phyloP scores from a whole-genome alignment of 2,329 filamentous ascomycete species.

The Nigrospora sphaerica region DNA sequence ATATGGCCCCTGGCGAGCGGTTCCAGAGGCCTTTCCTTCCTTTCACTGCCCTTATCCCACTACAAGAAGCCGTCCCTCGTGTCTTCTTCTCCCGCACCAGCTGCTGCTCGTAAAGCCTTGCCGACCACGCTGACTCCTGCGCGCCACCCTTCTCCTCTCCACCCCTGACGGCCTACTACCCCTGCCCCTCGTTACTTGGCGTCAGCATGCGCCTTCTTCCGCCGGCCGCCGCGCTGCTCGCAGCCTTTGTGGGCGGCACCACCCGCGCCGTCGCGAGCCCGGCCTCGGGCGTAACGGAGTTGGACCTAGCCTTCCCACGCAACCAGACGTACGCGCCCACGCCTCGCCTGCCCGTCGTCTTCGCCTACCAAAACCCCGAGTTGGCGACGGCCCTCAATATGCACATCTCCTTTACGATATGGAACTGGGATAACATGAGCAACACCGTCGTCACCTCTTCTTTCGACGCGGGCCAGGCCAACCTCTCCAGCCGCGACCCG shows the following conservation, averaged over 20 bases:
- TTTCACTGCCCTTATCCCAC: neutral
- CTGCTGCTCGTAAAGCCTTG: neutral
- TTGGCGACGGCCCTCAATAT: conserved; percentile 4
- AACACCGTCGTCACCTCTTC: neutral
- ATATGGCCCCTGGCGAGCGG: neutral
- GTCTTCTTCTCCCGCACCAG: neutral
- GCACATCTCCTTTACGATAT: neutral
- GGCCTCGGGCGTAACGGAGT: conserved; percentile 7
- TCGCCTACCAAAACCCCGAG: conserved; percentile 14
- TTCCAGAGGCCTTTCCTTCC: neutral
- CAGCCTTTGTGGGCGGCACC: neutral
- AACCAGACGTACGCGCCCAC: conserved; percentile 16
- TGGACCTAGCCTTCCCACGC: conserved; percentile 18
- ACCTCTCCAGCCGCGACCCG: neutral
- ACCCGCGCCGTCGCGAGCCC: neutral
- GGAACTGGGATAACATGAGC: conserved; percentile 2
- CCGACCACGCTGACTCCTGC: neutral
- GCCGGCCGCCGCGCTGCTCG: neutral
- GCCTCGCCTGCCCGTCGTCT: conserved; percentile 14
- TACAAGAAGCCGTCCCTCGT: neutral
- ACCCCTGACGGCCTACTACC: neutral
- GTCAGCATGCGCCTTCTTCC: neutral
- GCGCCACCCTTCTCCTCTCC: neutral
- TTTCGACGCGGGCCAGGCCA: neutral
- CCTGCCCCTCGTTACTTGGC: neutral